Evolutionary conservation across 495 filamentous ascomycete genomes (phyloP).

Genomic region (Penicillium pancosmium): DNA sequence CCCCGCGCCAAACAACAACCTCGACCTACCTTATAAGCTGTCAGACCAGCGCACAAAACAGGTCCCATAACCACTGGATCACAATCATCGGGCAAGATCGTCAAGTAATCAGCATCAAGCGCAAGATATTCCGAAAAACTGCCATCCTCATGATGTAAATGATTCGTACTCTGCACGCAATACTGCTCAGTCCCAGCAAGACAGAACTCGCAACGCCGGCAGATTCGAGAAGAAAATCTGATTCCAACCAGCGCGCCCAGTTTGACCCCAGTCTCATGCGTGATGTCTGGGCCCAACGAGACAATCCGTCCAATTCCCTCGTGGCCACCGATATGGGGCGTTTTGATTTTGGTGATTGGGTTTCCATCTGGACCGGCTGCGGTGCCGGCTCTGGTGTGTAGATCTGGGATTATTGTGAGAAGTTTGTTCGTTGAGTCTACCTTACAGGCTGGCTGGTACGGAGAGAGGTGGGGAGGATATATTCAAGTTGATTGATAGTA

Average conservation of each 20-base stretch:
- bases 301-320: slow-evolving; percentile 52
- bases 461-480: not conserved
- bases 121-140: slow-evolving; percentile 52
- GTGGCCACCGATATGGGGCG: slow-evolving; percentile 53
- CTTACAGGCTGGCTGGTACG: not conserved
- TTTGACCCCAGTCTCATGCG: slow-evolving; percentile 31
- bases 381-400: slow-evolving; percentile 51
- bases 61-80: slow-evolving; percentile 47
- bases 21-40: slow-evolving; percentile 35
- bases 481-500: not conserved
- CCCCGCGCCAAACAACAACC: not conserved
- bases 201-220: slow-evolving; percentile 52
- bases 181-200: slow-evolving; percentile 51
- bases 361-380: slow-evolving; percentile 45
- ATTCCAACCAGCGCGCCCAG: slow-evolving; percentile 50
- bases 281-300: slow-evolving; percentile 38
- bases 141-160: slow-evolving; percentile 54
- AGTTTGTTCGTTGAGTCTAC: not conserved
- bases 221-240: slow-evolving; percentile 48
- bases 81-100: slow-evolving; percentile 48
- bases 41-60: slow-evolving; percentile 49
- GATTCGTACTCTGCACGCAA: slow-evolving; percentile 47
- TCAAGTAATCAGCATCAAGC: slow-evolving; percentile 50
- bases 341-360: slow-evolving; percentile 52
- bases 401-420: slow-evolving; percentile 31